phyloP scores from a whole-genome alignment of 2,329 filamentous ascomycete genomes.

The Xylaria sp. region DNA sequence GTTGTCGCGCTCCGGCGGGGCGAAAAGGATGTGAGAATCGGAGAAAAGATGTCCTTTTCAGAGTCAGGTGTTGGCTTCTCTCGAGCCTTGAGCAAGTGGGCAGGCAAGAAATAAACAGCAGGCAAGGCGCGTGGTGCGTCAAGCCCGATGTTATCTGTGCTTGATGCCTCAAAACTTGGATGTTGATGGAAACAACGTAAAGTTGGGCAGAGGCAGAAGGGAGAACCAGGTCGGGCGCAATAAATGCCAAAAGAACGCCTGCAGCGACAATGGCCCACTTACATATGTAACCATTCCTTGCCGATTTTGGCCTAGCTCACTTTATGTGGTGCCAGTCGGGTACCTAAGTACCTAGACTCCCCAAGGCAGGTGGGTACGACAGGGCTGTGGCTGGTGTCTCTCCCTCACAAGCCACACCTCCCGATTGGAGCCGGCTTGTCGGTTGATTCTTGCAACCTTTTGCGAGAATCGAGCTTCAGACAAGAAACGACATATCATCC shows the following conservation, averaged over 20 bases:
- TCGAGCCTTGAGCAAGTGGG: slow-evolving; percentile 23
- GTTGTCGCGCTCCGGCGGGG: slow-evolving; percentile 33
- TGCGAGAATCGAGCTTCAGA: slow-evolving; percentile 44
- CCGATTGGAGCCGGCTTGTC: slow-evolving; percentile 43
- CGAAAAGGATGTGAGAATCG: slow-evolving; percentile 25
- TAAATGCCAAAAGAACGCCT: not conserved
- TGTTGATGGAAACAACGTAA: slow-evolving; percentile 26
- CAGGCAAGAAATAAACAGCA: slow-evolving; percentile 14
- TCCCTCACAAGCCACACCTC: slow-evolving; percentile 37
- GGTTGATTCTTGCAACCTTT: slow-evolving; percentile 47
- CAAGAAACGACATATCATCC: slow-evolving; percentile 36
- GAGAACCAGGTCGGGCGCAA: slow-evolving; percentile 18
- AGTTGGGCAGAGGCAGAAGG: slow-evolving; percentile 30
- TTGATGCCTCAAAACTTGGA: slow-evolving; percentile 28
- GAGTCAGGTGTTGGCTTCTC: slow-evolving; percentile 24
- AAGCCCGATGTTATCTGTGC: slow-evolving; percentile 30
- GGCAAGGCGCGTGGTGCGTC: slow-evolving; percentile 26
- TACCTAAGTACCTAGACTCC: not conserved
- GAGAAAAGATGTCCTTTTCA: slow-evolving; percentile 19
- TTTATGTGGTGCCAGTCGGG: not conserved
- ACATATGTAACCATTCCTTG: no score
- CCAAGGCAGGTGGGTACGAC: not conserved
- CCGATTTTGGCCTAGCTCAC: not conserved
- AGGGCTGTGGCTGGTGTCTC: slow-evolving; percentile 22
- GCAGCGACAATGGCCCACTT: not conserved